phyloP scores from a whole-genome alignment of 805 yeast species.

The Candida dajiaensis region DNA sequence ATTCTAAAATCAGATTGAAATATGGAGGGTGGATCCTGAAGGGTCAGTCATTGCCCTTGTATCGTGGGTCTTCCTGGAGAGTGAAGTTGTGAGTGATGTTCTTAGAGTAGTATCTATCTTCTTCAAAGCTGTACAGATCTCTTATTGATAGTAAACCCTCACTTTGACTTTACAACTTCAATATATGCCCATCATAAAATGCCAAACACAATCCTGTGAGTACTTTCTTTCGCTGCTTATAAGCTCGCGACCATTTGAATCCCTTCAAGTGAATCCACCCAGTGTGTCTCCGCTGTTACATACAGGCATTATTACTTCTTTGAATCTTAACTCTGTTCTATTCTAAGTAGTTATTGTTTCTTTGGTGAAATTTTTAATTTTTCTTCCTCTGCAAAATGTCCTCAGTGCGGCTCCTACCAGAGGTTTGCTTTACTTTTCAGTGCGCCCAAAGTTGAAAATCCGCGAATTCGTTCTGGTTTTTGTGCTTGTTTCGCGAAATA shows the following conservation, averaged over 20 bases:
- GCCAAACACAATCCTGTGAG: neutral
- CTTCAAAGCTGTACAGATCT: too few relatives aligned
- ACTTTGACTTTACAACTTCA: neutral
- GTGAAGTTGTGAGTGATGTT: too few relatives aligned
- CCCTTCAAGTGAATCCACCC: neutral
- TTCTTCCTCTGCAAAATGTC: slow-evolving; percentile 1
- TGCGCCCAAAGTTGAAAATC: neutral
- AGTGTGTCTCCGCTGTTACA: slow-evolving; percentile 19
- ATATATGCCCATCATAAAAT: too few relatives aligned
- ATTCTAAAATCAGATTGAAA: neutral
- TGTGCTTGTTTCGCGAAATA: too few relatives aligned
- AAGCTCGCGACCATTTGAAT: neutral
- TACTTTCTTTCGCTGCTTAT: neutral
- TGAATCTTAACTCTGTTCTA: slow-evolving; percentile 16
- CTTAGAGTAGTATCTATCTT: too few relatives aligned
- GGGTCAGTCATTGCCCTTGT: neutral
- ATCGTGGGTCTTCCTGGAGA: neutral
- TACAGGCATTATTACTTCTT: slow-evolving; percentile 36
- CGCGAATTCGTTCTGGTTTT: neutral
- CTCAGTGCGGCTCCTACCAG: neutral
- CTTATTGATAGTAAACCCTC: neutral
- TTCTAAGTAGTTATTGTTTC: slow-evolving; percentile 15
- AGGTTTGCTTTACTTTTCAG: too few relatives aligned
- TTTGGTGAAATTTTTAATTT: slow-evolving; percentile 21
- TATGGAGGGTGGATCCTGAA: neutral